Percentiles rank a stretch among this genome's conserved stretches.
phyloP scores from a whole-genome alignment of 139 green algal genomes.

The Pseudopediastrum boryanum region DNA sequence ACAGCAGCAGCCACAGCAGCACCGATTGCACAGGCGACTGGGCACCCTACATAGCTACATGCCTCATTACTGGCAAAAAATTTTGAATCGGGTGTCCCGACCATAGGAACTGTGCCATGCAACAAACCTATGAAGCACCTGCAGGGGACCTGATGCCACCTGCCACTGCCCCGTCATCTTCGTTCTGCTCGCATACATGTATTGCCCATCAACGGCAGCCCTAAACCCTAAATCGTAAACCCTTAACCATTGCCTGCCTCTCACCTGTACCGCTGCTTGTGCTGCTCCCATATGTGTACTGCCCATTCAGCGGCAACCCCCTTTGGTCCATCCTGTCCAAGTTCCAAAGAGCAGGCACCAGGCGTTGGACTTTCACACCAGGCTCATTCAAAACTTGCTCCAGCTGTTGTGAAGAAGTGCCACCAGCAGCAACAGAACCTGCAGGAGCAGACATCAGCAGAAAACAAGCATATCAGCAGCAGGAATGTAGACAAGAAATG shows the following conservation, averaged over 20 bases:
- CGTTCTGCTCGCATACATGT: too few relatives aligned
- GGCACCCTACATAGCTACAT: neutral
- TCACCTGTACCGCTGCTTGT: constrained; percentile 12
- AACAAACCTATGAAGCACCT: too few relatives aligned
- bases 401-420: neutral
- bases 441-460: neutral
- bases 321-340: constrained; percentile 77
- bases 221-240: too few relatives aligned
- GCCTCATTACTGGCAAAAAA: neutral
- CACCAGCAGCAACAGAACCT: neutral
- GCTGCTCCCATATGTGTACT: constrained; percentile 35
- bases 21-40: neutral
- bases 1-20: neutral
- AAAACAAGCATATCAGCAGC: neutral
- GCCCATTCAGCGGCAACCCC: constrained; percentile 60
- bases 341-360: constrained; percentile 67
- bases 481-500: neutral
- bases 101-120: neutral
- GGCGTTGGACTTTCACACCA: constrained; percentile 48
- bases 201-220: too few relatives aligned
- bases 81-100: neutral
- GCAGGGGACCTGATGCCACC: too few relatives aligned
- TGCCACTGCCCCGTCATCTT: too few relatives aligned
- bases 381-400: constrained; percentile 1
- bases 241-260: too few relatives aligned